phyloP scores from a whole-genome alignment of 1,284 basidiomycete genomes.

The Takashimella koratensis region DNA sequence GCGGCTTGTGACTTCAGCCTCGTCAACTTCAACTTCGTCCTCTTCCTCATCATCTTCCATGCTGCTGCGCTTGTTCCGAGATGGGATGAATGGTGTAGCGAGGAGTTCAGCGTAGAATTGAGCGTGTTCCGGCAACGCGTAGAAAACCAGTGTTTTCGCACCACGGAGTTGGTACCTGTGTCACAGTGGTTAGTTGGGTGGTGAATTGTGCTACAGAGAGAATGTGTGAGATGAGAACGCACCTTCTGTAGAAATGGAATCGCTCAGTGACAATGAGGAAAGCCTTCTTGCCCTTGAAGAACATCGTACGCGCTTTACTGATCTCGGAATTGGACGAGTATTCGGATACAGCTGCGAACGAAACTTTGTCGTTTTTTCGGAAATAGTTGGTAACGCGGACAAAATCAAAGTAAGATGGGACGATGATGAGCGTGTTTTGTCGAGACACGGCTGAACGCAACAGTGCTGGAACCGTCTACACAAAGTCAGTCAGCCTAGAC shows the following conservation, averaged over 20 bases:
- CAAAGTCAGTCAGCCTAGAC: slow-evolving; percentile 1
- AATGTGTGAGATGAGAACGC: slow-evolving; percentile 18
- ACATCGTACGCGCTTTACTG: slow-evolving; percentile 83
- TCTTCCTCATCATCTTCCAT: slow-evolving; percentile 18
- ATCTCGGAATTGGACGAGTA: slow-evolving; percentile 93
- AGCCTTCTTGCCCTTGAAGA: slow-evolving; percentile 81
- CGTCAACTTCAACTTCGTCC: slow-evolving; percentile 53
- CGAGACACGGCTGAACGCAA: slow-evolving; percentile 89
- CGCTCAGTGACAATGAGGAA: slow-evolving; percentile 91
- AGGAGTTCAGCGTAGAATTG: slow-evolving; percentile 88
- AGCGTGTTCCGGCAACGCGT: slow-evolving; percentile 82
- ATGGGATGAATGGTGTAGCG: slow-evolving; percentile 71
- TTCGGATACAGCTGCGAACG: slow-evolving; percentile 85
- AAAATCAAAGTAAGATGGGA: slow-evolving; percentile 97
- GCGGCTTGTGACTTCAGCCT: slow-evolving; percentile 69
- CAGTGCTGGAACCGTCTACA: slow-evolving; percentile 69
- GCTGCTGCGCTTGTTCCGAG: slow-evolving; percentile 45
- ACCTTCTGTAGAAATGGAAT: slow-evolving; percentile 95
- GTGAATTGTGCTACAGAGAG: not conserved
- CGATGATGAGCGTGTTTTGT: slow-evolving; percentile 78
- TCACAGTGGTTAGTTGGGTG: slow-evolving; percentile 3
- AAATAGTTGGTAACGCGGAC: slow-evolving; percentile 86
- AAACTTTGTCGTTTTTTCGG: slow-evolving; percentile 64
- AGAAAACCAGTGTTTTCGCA: slow-evolving; percentile 88
- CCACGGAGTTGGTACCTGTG: slow-evolving; percentile 88